Base-by-base conservation (phyloP, 2,329 filamentous ascomycete genomes). In the Aspergillus terreus region DNA sequence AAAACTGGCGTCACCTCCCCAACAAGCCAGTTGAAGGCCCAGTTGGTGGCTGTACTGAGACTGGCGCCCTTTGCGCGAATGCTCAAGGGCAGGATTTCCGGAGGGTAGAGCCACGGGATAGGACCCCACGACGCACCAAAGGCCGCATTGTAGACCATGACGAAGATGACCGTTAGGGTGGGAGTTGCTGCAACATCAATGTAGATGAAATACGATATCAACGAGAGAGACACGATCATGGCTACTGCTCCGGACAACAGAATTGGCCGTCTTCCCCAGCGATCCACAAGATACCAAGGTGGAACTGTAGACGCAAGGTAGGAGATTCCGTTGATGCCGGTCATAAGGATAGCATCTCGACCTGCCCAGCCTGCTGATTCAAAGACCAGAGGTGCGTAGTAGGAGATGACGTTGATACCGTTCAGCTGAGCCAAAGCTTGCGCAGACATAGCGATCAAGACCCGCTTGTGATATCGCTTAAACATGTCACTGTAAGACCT, bases 361-460 rank as follows among this genome's bases (percentile, higher is more conserved):
- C 92, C 94, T 50, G 83, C 75, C 94, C 92, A 97, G n/a, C 94
- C 92, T 35, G 94, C 94, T 53, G 92, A 92, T 73, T 96, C 92
- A 64, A 99, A 97, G 14, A 97, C 92, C 50, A 95, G 84, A 0
- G 94, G 94, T 1, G 94, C 94, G 68, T 99, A 99, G 78, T 97
- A 99, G 1, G 92, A 97, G 58, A 99, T 99, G 68, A 99, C 94
- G 73, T 99, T 99, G 77, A 99, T 99, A 59, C 94, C 94, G 75
- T 97, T 97, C 49, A 99, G 83, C 73, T 99, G 94, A 25, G 94
- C 94, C 58, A 99, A 83, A 5, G 86, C 91, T 72, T 97, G 94
- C 4, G 94, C 94, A 32, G 92, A 97, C 94, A 97, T 97, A 73
- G 94, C 94, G 69, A 97, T 97, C 66, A 97, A 90, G 58, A 97